A percentile compares a stretch with the other conserved stretches of the same genome.
Evolutionary conservation across 768 basidiomycete genomes (phyloP).

Genomic region (Neoboletus subvelutipes): DNA sequence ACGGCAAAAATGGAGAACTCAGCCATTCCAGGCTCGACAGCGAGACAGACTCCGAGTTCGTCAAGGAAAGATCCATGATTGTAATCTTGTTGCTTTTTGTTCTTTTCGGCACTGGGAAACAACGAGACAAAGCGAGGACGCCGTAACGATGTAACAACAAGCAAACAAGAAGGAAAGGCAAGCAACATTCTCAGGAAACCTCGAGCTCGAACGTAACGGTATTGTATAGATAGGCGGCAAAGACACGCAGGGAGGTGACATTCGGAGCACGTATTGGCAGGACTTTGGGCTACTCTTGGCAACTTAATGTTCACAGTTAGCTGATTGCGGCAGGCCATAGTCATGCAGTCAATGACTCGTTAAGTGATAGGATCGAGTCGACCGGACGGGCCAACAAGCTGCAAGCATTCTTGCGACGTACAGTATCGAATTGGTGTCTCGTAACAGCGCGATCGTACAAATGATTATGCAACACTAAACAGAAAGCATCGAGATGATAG

Average conservation of each 20-base stretch:
- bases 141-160: neutral
- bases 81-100: conserved; percentile 15
- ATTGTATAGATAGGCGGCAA: neutral
- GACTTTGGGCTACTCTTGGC: too few relatives aligned
- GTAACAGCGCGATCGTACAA: neutral
- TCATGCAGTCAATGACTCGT: too few relatives aligned
- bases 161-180: neutral
- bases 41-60: conserved; percentile 9
- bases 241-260: neutral
- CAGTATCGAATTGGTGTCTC: too few relatives aligned
- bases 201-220: neutral
- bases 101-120: conserved; percentile 2
- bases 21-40: conserved; percentile 13
- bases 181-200: neutral
- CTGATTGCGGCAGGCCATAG: too few relatives aligned
- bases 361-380: too few relatives aligned
- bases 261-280: too few relatives aligned
- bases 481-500: neutral
- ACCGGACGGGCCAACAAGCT: too few relatives aligned
- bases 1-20: conserved; percentile 24
- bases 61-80: conserved; percentile 4
- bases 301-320: too few relatives aligned
- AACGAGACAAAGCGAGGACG: conserved; percentile 6
- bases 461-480: neutral
- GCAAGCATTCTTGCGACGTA: too few relatives aligned